Base-by-base conservation (phyloP, 2,329 filamentous ascomycete genomes). In the Massarina eburnea region DNA sequence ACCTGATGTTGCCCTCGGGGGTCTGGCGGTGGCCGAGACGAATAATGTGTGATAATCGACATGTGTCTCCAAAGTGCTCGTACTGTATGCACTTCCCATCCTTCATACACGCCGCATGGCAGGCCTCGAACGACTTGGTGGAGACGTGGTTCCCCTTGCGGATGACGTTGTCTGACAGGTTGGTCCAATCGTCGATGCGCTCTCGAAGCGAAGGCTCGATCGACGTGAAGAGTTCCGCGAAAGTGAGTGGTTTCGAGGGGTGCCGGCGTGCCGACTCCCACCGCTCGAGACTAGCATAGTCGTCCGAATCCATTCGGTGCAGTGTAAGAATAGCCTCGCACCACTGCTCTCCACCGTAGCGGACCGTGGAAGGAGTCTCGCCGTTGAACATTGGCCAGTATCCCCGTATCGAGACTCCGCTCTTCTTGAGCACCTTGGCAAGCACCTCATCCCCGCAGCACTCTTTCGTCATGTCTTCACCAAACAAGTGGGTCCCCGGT, bases 361-460 rank as follows among this genome's bases (percentile, higher is more conserved):
- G 63, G 34, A 74, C 48, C 0, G 66, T 70, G 19, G 54, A 52
- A 3, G 71, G 67, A 21, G 66, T 70, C 46, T 73, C 72, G 35
- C 73, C 72, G 48, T 76, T 75, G 46, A 76, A 71, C 64, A 74
- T 72, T 15, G 74, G 74, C 66, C 67, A 76, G 37, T 71, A 68
- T 34, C 67, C 70, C 0, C 67, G 60, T 8, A 71, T 52, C 3
- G 55, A 41, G 4, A 72, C 61, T 8, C 66, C 67, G 39, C 62
- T 64, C 32, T 70, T 61, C 42, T 64, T 66, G 22, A 73, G 49
- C 17, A 71, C 68, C 43, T 70, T 61, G 1, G 65, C 67, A 7
- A 72, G 53, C 18, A 71, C 60, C 33, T 68, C 61, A 49, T 72
- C 70, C 4, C 70, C 70, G 46, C 70, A 72, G 55, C 68, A 71